Evolutionary conservation across 129 eudicot genomes (phyloP), one percentile per base, ranked within the genome.

Genomic region (Centella asiatica): DNA sequence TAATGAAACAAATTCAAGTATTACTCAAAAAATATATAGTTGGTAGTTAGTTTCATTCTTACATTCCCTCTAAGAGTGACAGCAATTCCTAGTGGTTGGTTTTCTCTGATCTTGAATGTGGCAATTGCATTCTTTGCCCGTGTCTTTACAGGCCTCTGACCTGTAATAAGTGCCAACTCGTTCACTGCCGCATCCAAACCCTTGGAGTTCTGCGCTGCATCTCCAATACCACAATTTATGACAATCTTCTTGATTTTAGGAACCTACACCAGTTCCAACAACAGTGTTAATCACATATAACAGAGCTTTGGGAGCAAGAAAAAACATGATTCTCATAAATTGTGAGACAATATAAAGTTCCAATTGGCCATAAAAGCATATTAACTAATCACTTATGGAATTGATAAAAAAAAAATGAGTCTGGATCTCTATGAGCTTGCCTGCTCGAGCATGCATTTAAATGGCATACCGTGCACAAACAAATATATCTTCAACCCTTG

Each of bases 211-310:
- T 92, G 99, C n/a, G 90, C 86, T 62, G 99, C 99, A 52, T 92
- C 96, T 71, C 99, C 98, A 37, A 90, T 90, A 65, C 95, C 98
- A 76, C 95, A 90, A 73, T 90, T 92, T 70, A 92, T 83, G 19
- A 84, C 95, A 69, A 92, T 72, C 66, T 92, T 92, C 29, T 71
- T 72, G 74, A 92, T 56, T 66, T 92, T 92, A 14, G 99, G 99
- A 47, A 92, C 90, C 99, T 92, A 29, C 66, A 2, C 22, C 29
- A 44, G 52, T 22, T 44, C 49, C 32, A 59, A 34, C 5, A 58
- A 23, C 63, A 58, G 34, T 24, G 46, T 58, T 58, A 58, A 58
- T 4, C 10, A 34, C 8, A 7, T 58, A 58, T n/a, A 33, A 33
- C 12, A 23, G 3, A 19, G 10, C 26, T 34, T 9, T 36, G 46